Conservation (phyloP, 305 asterid species). For the Solanum hybrid region DNA sequence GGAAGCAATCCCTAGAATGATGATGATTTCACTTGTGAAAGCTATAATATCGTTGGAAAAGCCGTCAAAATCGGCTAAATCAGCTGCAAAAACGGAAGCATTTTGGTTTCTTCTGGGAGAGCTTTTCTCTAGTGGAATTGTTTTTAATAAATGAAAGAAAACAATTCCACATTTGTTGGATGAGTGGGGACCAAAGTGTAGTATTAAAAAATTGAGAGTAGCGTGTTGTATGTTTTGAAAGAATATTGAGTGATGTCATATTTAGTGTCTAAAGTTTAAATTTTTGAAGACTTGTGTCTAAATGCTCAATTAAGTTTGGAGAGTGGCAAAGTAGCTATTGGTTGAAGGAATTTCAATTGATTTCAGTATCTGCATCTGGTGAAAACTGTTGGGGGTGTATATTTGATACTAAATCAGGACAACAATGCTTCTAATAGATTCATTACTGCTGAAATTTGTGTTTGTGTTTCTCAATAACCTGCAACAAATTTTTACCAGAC, state of each 20-base stretch:
- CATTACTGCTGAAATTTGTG: neutral
- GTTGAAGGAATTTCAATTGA: neutral
- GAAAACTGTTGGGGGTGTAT: neutral
- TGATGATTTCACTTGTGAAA: neutral
- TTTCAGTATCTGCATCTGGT: neutral
- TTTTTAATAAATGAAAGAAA: neutral
- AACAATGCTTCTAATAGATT: neutral
- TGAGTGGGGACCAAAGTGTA: neutral
- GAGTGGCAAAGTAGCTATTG: neutral
- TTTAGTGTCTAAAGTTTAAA: neutral
- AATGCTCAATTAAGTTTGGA: neutral
- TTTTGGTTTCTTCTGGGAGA: neutral
- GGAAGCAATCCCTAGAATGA: neutral
- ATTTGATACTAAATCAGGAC: neutral
- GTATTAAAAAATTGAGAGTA: neutral
- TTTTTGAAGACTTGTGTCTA: neutral
- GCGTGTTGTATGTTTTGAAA: neutral
- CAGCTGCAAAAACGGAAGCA: neutral
- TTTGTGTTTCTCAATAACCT: neutral
- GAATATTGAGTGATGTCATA: neutral
- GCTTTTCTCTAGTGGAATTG: neutral
- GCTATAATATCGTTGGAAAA: neutral
- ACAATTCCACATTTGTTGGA: neutral
- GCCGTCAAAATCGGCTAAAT: neutral
- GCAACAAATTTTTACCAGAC: neutral